Conservation (phyloP, 208 protist species). For the Crithidia acanthocephali region DNA sequence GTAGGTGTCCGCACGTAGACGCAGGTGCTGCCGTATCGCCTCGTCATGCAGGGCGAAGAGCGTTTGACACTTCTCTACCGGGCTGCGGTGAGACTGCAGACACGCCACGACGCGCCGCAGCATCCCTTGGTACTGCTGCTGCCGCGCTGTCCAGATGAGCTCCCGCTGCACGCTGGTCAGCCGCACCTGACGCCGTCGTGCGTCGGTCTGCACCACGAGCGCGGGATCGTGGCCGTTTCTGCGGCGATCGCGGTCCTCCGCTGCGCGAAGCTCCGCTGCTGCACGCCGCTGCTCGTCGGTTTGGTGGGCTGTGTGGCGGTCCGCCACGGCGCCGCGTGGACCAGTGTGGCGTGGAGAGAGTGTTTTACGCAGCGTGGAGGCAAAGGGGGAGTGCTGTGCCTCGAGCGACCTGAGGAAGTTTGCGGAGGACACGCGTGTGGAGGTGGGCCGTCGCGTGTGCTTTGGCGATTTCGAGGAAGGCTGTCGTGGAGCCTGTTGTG, state of each 20-base stretch:
- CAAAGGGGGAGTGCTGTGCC: conserved; percentile 12
- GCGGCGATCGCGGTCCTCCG: conserved; percentile 11
- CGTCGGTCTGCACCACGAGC: conserved; percentile 56
- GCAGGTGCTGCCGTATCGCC: conserved; percentile 59
- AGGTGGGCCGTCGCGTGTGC: not conserved
- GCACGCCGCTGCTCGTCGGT: conserved; percentile 16
- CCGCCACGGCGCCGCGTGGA: conserved; percentile 17
- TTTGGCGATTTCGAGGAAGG: not conserved
- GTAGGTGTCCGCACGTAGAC: conserved; percentile 81
- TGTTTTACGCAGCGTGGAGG: conserved; percentile 16
- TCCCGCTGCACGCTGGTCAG: conserved; percentile 56
- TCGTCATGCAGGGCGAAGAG: conserved; percentile 71
- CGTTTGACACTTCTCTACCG: conserved; percentile 66
- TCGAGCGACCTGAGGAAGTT: conserved; percentile 6
- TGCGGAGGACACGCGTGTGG: conserved; percentile 6
- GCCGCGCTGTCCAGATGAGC: conserved; percentile 64
- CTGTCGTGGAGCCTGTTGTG: not conserved
- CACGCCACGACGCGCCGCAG: conserved; percentile 57
- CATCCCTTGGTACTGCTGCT: conserved; percentile 57
- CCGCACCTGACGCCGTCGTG: conserved; percentile 38
- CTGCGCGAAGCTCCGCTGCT: conserved; percentile 17
- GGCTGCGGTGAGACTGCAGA: conserved; percentile 68
- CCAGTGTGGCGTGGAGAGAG: conserved; percentile 30
- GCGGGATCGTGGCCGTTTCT: conserved; percentile 52
- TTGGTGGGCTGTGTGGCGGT: conserved; percentile 16